Conservation (phyloP, 2,329 filamentous ascomycete species). For the Tolypocladium nubicola region DNA sequence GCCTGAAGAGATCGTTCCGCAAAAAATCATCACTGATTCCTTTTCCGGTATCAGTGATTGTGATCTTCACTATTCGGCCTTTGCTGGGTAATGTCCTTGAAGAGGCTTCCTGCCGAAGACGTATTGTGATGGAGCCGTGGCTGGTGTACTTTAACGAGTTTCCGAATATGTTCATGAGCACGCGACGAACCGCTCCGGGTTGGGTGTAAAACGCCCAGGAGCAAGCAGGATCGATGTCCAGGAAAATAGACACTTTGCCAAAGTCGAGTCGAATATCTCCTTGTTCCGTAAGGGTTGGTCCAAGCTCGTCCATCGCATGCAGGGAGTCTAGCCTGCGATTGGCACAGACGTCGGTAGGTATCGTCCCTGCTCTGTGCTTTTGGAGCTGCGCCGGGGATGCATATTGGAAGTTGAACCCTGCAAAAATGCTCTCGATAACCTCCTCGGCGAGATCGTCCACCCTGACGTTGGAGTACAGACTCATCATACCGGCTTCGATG, state of each 20-base stretch:
- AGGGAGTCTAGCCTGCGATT: slow-evolving; percentile 20
- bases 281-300: neutral
- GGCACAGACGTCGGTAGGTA: slow-evolving; percentile 5
- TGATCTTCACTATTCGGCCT: slow-evolving; percentile 21
- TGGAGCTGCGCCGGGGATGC: slow-evolving; percentile 10
- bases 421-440: slow-evolving; percentile 34
- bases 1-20: slow-evolving; percentile 47
- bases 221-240: slow-evolving; percentile 26
- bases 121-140: slow-evolving; percentile 19
- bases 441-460: slow-evolving; percentile 33
- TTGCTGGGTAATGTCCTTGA: neutral
- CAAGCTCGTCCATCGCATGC: slow-evolving; percentile 27
- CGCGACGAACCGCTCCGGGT: slow-evolving; percentile 37
- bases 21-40: slow-evolving; percentile 57
- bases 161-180: slow-evolving; percentile 53
- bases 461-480: slow-evolving; percentile 14
- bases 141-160: slow-evolving; percentile 53
- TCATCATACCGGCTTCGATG: slow-evolving; percentile 8
- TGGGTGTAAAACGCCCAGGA: slow-evolving; percentile 45
- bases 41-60: slow-evolving; percentile 52
- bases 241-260: slow-evolving; percentile 17
- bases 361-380: slow-evolving; percentile 2
- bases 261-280: slow-evolving; percentile 4
- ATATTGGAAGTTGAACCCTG: slow-evolving; percentile 29
- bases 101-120: slow-evolving; percentile 11